phyloP scores from a whole-genome alignment of 2,329 filamentous ascomycete species.

The Geosmithia putterillii region DNA sequence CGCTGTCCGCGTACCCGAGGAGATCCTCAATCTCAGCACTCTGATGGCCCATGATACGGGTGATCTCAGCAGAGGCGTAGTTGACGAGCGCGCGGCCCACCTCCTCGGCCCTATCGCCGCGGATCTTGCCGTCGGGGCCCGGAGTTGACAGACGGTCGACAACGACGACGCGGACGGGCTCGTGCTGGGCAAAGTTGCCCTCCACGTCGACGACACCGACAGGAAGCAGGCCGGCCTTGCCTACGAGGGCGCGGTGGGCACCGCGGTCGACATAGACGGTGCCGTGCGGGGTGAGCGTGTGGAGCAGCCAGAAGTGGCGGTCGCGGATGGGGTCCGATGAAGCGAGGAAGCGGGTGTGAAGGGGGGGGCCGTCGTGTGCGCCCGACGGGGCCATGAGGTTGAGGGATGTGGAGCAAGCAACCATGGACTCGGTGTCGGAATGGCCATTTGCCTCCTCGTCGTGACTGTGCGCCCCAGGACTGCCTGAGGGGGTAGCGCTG shows the following conservation, averaged over 20 bases:
- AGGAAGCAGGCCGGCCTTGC: constrained; percentile 79
- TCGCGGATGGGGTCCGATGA: constrained; percentile 77
- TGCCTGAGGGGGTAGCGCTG: no score
- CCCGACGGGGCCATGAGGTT: constrained; percentile 16
- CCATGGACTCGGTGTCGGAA: constrained; percentile 19
- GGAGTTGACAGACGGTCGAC: constrained; percentile 45
- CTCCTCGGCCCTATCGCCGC: constrained; percentile 47
- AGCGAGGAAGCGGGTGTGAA: constrained; percentile 89
- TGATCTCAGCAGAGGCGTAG: constrained; percentile 78
- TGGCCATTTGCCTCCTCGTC: constrained; percentile 10
- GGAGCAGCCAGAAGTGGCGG: constrained; percentile 92
- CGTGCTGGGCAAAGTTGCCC: constrained; percentile 80
- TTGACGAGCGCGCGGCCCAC: constrained; percentile 86
- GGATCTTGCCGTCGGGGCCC: constrained; percentile 28
- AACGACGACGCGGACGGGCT: constrained; percentile 78
- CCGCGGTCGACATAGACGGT: constrained; percentile 90
- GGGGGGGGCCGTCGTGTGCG: constrained; percentile 35
- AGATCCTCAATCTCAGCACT: constrained; percentile 70
- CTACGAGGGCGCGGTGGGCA: constrained; percentile 65
- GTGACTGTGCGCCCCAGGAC: no score
- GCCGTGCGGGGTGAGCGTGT: constrained; percentile 82
- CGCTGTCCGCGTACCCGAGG: constrained; percentile 85
- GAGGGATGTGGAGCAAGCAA: constrained; percentile 29
- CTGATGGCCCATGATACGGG: constrained; percentile 69
- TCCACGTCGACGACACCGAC: constrained; percentile 87